A percentile compares a stretch with the other conserved stretches of the same genome.
phyloP scores from a whole-genome alignment of 495 filamentous ascomycete genomes.

The Xylaria cubensis region DNA sequence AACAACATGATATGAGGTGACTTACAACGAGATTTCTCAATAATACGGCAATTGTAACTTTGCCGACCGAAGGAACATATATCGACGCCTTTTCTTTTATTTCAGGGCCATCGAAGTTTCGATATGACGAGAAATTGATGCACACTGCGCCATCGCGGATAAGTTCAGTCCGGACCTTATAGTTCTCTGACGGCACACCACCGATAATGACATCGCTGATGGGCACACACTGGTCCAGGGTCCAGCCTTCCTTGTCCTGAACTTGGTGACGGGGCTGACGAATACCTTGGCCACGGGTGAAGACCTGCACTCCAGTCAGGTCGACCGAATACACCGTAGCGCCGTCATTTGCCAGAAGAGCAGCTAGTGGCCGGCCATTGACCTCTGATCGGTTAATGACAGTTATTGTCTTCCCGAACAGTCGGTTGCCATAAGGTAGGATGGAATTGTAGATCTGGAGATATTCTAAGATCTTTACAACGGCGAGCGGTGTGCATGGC shows the following conservation, averaged over 20 bases:
- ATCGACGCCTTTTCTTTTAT: conserved; percentile 96
- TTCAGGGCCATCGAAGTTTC: conserved; percentile 83
- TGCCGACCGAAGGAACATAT: conserved; percentile 95
- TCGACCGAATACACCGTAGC: conserved; percentile 95
- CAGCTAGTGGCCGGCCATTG: conserved; percentile 92
- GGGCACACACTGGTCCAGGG: conserved; percentile 78
- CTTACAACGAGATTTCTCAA: conserved; percentile 86
- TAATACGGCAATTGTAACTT: conserved; percentile 93
- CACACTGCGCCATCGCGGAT: conserved; percentile 90
- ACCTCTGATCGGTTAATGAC: conserved; percentile 96
- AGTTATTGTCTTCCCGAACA: conserved; percentile 90
- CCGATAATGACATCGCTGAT: conserved; percentile 92
- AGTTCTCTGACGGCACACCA: conserved; percentile 85
- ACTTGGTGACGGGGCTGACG: conserved; percentile 84
- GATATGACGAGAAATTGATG: conserved; percentile 96
- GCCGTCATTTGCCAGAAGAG: conserved; percentile 93
- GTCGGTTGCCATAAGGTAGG: conserved; percentile 87
- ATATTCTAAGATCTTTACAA: conserved; percentile 96
- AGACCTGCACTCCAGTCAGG: conserved; percentile 88
- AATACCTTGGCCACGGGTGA: conserved; percentile 85
- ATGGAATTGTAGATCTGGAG: conserved; percentile 97
- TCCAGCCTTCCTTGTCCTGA: conserved; percentile 74
- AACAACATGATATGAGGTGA: conserved; percentile 22
- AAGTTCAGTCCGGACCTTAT: conserved; percentile 84
- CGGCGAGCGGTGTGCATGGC: conserved; percentile 92